Evolutionary conservation across 176 grass and related monocot species (phyloP).

Genomic region (Musa troglodytarum): DNA sequence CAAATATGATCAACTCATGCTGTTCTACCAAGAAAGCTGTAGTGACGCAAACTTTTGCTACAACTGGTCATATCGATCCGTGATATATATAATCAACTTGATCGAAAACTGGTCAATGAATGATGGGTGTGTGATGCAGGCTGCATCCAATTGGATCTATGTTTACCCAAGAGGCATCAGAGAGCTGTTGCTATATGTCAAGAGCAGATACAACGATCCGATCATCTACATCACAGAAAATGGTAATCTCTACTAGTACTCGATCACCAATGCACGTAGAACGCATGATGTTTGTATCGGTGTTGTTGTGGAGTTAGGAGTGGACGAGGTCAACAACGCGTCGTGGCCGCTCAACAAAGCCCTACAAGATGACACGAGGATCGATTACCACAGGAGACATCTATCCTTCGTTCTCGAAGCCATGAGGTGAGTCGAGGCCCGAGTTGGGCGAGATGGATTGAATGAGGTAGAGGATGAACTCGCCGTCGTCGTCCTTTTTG

Average conservation of each 20-base stretch:
- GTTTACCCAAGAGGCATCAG: conserved; percentile 74
- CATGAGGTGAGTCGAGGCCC: conserved; percentile 4
- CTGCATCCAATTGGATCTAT: conserved; percentile 60
- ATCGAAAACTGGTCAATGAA: too few species aligned
- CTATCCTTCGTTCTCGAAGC: not conserved
- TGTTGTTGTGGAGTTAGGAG: not conserved
- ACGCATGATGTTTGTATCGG: too few species aligned
- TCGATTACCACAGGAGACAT: conserved; percentile 1
- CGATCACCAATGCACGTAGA: not conserved
- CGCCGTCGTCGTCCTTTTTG: too few species aligned
- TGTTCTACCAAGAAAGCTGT: too few species aligned
- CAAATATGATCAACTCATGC: too few species aligned
- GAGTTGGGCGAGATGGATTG: too few species aligned
- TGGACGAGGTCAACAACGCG: not conserved
- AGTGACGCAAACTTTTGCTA: too few species aligned
- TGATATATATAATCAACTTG: too few species aligned
- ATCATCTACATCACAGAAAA: conserved; percentile 87
- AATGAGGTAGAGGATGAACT: too few species aligned
- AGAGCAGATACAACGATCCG: conserved; percentile 68
- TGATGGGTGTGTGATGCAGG: conserved; percentile 26
- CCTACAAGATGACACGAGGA: conserved; percentile 13
- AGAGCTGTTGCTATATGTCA: conserved; percentile 63
- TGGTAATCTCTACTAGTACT: conserved; percentile 29
- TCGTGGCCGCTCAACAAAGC: not conserved
- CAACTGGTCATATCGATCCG: too few species aligned